phyloP scores from a whole-genome alignment of 768 basidiomycete species.

The Guyanaporus albipodus region DNA sequence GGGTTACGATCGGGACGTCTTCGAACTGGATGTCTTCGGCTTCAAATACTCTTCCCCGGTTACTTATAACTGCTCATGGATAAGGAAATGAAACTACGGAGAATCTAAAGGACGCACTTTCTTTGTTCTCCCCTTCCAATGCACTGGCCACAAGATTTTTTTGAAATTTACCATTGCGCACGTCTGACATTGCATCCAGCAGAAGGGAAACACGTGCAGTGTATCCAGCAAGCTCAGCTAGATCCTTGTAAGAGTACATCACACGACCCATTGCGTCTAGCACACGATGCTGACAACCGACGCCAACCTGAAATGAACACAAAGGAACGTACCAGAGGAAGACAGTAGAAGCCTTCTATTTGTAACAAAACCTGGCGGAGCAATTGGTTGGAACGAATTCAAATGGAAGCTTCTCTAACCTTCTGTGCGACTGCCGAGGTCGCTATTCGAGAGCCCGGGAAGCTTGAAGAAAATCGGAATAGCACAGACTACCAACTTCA shows the following conservation, averaged over 20 bases:
- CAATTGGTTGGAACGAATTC: neutral
- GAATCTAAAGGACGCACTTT: slow-evolving; percentile 47
- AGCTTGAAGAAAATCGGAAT: slow-evolving; percentile 91
- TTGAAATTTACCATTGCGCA: slow-evolving; percentile 78
- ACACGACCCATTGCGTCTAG: slow-evolving; percentile 90
- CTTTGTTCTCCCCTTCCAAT: slow-evolving; percentile 65
- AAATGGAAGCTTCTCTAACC: slow-evolving; percentile 39
- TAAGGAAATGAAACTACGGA: neutral
- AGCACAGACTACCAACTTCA: slow-evolving; percentile 78
- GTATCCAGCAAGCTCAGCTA: slow-evolving; percentile 94
- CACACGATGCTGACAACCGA: neutral
- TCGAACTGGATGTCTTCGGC: slow-evolving; percentile 91
- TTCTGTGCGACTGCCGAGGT: slow-evolving; percentile 88
- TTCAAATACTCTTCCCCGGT: slow-evolving; percentile 74
- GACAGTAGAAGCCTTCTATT: slow-evolving; percentile 86
- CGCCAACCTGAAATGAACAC: slow-evolving; percentile 1
- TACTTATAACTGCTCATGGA: slow-evolving; percentile 60
- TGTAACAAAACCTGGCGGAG: slow-evolving; percentile 81
- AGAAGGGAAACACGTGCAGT: slow-evolving; percentile 87
- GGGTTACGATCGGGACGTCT: slow-evolving; percentile 91
- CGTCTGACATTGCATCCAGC: slow-evolving; percentile 87
- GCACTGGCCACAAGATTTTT: slow-evolving; percentile 83
- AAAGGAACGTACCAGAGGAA: slow-evolving; percentile 58
- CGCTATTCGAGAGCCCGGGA: slow-evolving; percentile 60
- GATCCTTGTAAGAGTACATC: slow-evolving; percentile 97